phyloP scores from a whole-genome alignment of 2,329 filamentous ascomycete genomes.

The Aspergillus sp. region DNA sequence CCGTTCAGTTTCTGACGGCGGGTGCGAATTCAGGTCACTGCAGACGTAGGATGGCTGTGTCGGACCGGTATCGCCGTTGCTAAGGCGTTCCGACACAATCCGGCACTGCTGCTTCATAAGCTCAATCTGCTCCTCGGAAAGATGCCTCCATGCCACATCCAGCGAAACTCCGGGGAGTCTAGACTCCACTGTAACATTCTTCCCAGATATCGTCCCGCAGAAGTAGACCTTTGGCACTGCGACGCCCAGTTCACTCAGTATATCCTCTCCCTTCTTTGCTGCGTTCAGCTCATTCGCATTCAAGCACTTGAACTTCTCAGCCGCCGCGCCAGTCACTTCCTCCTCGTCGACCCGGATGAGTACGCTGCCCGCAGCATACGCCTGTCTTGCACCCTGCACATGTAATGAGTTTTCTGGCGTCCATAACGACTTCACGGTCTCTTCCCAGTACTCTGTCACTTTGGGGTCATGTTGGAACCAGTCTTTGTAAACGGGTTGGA shows the following conservation, averaged over 20 bases:
- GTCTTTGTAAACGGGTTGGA: constrained; percentile 32
- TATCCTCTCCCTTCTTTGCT: constrained; percentile 34
- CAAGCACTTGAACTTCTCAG: constrained; percentile 32
- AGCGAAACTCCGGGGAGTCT: constrained; percentile 42
- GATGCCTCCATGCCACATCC: constrained; percentile 39
- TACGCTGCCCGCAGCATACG: constrained; percentile 36
- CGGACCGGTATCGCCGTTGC: constrained; percentile 23
- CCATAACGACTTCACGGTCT: constrained; percentile 31
- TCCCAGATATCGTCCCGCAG: constrained; percentile 38
- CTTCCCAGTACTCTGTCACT: constrained; percentile 36
- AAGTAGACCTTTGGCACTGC: constrained; percentile 38
- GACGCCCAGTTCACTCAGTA: constrained; percentile 32
- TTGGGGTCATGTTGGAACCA: constrained; percentile 34
- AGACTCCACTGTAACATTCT: constrained; percentile 41
- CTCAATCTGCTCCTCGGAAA: constrained; percentile 33
- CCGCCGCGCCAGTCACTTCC: constrained; percentile 22
- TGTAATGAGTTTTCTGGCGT: constrained; percentile 34
- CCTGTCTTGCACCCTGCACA: constrained; percentile 29
- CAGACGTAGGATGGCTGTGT: constrained; percentile 36
- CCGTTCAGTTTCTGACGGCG: constrained; percentile 22
- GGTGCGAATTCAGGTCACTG: constrained; percentile 32
- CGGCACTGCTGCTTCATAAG: constrained; percentile 38
- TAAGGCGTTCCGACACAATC: constrained; percentile 31
- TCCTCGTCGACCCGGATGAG: constrained; percentile 38
- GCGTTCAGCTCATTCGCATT: constrained; percentile 41